Base-by-base conservation (phyloP, 2,329 filamentous ascomycete species). In the Fusarium sp. region DNA sequence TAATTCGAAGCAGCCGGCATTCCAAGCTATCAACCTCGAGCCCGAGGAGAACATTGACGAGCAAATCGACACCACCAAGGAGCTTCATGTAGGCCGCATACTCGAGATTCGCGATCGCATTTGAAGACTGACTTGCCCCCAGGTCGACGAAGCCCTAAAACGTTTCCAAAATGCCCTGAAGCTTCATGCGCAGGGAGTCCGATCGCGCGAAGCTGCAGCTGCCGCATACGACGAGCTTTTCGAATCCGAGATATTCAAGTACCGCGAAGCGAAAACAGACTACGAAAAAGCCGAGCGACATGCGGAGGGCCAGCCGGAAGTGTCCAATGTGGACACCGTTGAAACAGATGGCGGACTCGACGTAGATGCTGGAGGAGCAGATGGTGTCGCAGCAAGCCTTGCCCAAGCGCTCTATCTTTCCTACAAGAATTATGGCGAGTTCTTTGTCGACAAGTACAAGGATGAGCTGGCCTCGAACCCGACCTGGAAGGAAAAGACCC, bases 351-450 rank as follows among this genome's bases (percentile, higher is more conserved):
- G 85, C 16, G 71, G 72, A 7, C 82, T 90, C n/a, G 89, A 89
- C 63, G 83, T 87, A 9, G 85, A 89, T 29, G 88, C 89, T 31
- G 89, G 89, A 67, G 90, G 91, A 59, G 89, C 90, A 58, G 94
- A 97, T 73, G 92, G 90, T 31, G 91, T 91, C 3, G 94, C 92
- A 18, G 96, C 93, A 79, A 96, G 93, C 58, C 85, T 98, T 11
- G 92, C 94, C 0, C 95, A 98, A 79, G 95, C 97, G 13, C 88
- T 98, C 22, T 98, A 98, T 79, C 89, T 99, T 9, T 93, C 96
- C 1, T 94, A 97, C 86, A 99, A 98, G 83, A 99, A 98, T 77
- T 92, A 96, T 83, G 96, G 95, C 47, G 94, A 98, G 79, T 98
- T 97, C 79, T 86, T 93, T 67, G 86, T 99, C n/a, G 96, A 99